These are phyloP conservation scores for Exophiala lecanii-corni DNA, from an alignment of 2,329 filamentous ascomycete genomes.

Conservation along the genomic window DNA sequence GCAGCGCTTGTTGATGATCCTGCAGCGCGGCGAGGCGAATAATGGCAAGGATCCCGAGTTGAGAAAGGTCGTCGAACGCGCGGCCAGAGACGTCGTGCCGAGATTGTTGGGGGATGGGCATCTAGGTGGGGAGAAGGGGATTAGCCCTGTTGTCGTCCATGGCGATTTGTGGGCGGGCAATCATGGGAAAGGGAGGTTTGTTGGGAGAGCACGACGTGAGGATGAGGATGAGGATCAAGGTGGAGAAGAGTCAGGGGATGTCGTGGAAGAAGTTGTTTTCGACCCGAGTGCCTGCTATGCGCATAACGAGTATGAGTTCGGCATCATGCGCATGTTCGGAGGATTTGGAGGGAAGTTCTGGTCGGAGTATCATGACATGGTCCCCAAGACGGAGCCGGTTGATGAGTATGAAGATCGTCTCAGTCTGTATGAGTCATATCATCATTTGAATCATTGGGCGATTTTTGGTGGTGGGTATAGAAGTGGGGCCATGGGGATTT, in stretches of 20 bases:
- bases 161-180: slow-evolving; percentile 96
- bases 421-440: slow-evolving; percentile 79
- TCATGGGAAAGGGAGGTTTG: slow-evolving; percentile 62
- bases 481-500: slow-evolving; percentile 70
- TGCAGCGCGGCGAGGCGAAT: slow-evolving; percentile 51
- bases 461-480: slow-evolving; percentile 79
- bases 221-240: slow-evolving; percentile 36
- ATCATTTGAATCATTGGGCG: slow-evolving; percentile 83
- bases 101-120: slow-evolving; percentile 66
- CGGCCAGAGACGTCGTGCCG: slow-evolving; percentile 64
- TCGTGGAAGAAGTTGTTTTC: slow-evolving; percentile 70
- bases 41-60: slow-evolving; percentile 65
- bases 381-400: slow-evolving; percentile 73
- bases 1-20: slow-evolving; percentile 64
- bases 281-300: slow-evolving; percentile 79
- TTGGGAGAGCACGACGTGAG: slow-evolving; percentile 31
- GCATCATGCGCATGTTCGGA: slow-evolving; percentile 96
- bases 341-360: slow-evolving; percentile 71
- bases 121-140: slow-evolving; percentile 53
- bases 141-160: slow-evolving; percentile 77
- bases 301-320: slow-evolving; percentile 84
- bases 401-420: slow-evolving; percentile 83
- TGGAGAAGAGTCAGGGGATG: background rate
- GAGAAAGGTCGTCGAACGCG: slow-evolving; percentile 58
- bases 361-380: slow-evolving; percentile 68